phyloP scores from a whole-genome alignment of 2,329 filamentous ascomycete species.

The Aspergillus ochraceoroseus region DNA sequence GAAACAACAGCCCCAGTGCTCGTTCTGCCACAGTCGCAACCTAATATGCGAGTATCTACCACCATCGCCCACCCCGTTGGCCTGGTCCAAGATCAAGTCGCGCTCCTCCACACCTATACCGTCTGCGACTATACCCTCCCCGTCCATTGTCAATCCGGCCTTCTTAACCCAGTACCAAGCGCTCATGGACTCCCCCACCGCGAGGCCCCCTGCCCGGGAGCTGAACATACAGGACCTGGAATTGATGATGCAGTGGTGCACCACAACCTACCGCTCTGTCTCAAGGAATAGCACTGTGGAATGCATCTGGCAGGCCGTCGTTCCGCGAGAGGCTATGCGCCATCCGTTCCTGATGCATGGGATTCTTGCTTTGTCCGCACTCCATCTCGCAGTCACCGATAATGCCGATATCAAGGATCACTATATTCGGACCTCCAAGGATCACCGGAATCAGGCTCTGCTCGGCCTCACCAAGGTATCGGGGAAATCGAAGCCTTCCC shows the following conservation, averaged over 20 bases:
- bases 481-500: constrained; percentile 23
- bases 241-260: constrained; percentile 37
- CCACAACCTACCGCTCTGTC: constrained; percentile 32
- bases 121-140: constrained; percentile 10
- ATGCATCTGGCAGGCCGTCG: constrained; percentile 30
- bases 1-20: constrained; percentile 17
- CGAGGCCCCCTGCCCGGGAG: constrained; percentile 7
- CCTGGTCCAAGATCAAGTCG: constrained; percentile 16
- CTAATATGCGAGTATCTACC: constrained; percentile 16
- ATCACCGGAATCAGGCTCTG: constrained; percentile 27
- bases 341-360: constrained; percentile 33
- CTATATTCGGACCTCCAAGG: constrained; percentile 29
- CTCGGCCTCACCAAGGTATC: constrained; percentile 23
- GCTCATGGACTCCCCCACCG: constrained; percentile 10
- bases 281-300: constrained; percentile 24
- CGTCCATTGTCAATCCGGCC: constrained; percentile 9
- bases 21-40: constrained; percentile 16
- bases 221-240: constrained; percentile 31
- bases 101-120: constrained; percentile 12
- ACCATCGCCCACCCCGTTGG: constrained; percentile 11
- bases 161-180: constrained; percentile 10
- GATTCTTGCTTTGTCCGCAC: constrained; percentile 34
- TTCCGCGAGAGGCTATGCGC: constrained; percentile 30
- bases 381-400: constrained; percentile 28
- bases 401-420: constrained; percentile 18